Conservation (phyloP, 2,329 filamentous ascomycete species). For the Talaromyces amestolkiae region DNA sequence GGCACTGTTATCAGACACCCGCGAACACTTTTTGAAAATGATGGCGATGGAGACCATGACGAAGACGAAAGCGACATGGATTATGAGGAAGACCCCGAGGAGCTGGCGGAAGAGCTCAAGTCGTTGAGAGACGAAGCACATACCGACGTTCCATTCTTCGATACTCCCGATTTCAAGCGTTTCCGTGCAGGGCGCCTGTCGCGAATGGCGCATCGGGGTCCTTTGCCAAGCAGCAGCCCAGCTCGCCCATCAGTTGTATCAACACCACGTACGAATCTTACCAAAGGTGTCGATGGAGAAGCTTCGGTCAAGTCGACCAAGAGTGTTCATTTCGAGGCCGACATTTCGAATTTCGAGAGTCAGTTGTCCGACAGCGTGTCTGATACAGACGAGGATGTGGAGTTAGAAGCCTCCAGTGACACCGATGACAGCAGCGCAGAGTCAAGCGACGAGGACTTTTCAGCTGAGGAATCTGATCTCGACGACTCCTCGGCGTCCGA, state of each 20-base stretch:
- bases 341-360: not conserved
- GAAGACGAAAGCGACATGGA: constrained; percentile 31
- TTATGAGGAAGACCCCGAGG: constrained; percentile 32
- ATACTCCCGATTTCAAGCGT: constrained; percentile 17
- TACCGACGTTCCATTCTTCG: constrained; percentile 21
- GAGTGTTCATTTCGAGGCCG: constrained; percentile 33
- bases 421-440: not conserved
- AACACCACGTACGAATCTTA: constrained; percentile 22
- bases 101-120: constrained; percentile 46
- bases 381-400: constrained; percentile 28
- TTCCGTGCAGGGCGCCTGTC: constrained; percentile 18
- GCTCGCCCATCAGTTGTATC: constrained; percentile 24
- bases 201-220: constrained; percentile 13
- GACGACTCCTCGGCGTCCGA: not conserved
- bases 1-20: constrained; percentile 38
- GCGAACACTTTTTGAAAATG: constrained; percentile 28
- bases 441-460: constrained; percentile 7
- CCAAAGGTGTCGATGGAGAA: constrained; percentile 24
- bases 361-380: constrained; percentile 23
- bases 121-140: constrained; percentile 44
- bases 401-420: constrained; percentile 18
- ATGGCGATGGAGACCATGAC: constrained; percentile 30
- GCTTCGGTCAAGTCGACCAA: constrained; percentile 31
- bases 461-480: not conserved
- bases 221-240: constrained; percentile 18